A percentile compares a stretch with the other conserved stretches of the same genome.
Evolutionary conservation across 768 basidiomycete genomes (phyloP).

Genomic region (Rossbeevera mucosa): DNA sequence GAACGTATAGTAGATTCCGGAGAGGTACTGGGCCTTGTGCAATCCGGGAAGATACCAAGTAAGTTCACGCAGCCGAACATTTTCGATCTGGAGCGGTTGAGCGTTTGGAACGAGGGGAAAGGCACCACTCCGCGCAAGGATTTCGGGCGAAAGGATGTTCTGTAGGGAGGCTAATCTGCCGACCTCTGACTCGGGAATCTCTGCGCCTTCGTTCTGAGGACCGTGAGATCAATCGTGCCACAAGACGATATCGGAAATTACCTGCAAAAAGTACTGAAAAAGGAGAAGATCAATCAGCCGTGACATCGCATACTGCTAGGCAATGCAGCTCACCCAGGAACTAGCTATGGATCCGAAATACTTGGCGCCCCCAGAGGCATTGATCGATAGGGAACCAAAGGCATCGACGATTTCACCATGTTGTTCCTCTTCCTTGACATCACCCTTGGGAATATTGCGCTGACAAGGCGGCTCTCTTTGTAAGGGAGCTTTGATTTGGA

Average conservation of each 20-base stretch:
- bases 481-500: constrained; percentile 71
- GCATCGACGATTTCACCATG: constrained; percentile 72
- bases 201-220: constrained; percentile 54
- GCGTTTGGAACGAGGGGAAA: constrained; percentile 53
- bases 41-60: constrained; percentile 67
- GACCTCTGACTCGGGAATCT: constrained; percentile 47
- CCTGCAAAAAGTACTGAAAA: constrained; percentile 69
- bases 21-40: constrained; percentile 56
- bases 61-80: constrained; percentile 50
- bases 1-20: constrained; percentile 55
- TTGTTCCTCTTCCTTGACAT: constrained; percentile 58
- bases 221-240: constrained; percentile 10
- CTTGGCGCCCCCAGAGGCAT: constrained; percentile 64
- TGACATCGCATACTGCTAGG: background rate
- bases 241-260: constrained; percentile 21
- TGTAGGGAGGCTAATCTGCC: constrained; percentile 47
- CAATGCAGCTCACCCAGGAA: constrained; percentile 51
- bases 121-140: constrained; percentile 59
- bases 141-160: constrained; percentile 54
- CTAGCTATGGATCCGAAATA: constrained; percentile 75
- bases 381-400: constrained; percentile 75
- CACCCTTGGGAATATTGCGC: constrained; percentile 34
- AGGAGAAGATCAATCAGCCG: constrained; percentile 8
- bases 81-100: constrained; percentile 37
- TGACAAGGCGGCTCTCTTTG: constrained; percentile 56